Percentiles rank a stretch among this genome's conserved stretches.
Conservation (phyloP, 306 rosid species). For the Vigna mungo region DNA sequence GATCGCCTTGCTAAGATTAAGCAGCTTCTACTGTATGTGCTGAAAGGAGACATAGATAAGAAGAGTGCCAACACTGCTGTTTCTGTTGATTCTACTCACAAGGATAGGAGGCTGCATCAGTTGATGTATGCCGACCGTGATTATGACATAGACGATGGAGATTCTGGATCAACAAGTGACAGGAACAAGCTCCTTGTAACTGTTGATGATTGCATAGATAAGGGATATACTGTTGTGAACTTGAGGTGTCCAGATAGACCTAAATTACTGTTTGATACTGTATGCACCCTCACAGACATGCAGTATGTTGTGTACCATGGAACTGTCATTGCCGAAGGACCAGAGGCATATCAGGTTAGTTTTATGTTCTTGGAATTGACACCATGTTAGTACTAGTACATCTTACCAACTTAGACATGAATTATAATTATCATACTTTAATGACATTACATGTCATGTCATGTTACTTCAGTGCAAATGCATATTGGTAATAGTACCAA, state of each 20-base stretch:
- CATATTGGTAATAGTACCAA: background rate
- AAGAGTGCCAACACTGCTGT: constrained; percentile 89
- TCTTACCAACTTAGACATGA: constrained; percentile 5
- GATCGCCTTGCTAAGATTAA: constrained; percentile 77
- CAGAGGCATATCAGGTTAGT: constrained; percentile 90
- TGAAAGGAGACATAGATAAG: constrained; percentile 86
- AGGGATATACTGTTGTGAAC: constrained; percentile 94
- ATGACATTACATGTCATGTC: constrained; percentile 2
- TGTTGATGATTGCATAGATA: constrained; percentile 76
- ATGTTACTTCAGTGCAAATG: constrained; percentile 35
- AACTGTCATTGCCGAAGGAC: constrained; percentile 88
- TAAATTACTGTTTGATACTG: constrained; percentile 80
- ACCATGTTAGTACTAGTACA: constrained; percentile 9
- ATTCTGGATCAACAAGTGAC: constrained; percentile 60
- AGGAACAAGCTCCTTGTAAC: constrained; percentile 68
- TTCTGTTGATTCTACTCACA: constrained; percentile 90
- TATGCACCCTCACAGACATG: constrained; percentile 95
- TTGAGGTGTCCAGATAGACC: constrained; percentile 93
- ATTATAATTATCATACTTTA: constrained; percentile 3
- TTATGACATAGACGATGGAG: constrained; percentile 61
- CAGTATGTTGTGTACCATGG: constrained; percentile 96
- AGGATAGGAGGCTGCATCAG: constrained; percentile 97
- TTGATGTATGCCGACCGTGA: constrained; percentile 99
- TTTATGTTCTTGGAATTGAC: constrained; percentile 32
- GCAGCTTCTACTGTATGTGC: constrained; percentile 76